phyloP scores from a whole-genome alignment of 2,329 filamentous ascomycete species.

The Cladophialophora bantiana region DNA sequence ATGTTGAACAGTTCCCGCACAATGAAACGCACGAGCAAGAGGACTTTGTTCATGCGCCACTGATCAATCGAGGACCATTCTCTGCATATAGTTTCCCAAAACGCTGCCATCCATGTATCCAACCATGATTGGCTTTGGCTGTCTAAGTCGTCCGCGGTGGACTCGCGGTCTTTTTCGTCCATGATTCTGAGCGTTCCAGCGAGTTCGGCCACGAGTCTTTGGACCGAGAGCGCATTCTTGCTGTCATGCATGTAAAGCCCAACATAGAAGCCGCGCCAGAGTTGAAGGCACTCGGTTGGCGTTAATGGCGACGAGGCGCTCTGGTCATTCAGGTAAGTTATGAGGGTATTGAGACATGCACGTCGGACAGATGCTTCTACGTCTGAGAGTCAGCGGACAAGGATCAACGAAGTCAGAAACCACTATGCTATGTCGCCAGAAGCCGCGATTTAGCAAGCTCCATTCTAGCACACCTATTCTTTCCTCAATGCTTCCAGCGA shows the following conservation, averaged over 20 bases:
- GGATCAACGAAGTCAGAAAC: background rate
- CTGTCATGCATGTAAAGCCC: conserved; percentile 42
- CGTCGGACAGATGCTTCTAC: conserved; percentile 36
- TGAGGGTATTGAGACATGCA: conserved; percentile 32
- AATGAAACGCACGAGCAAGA: conserved; percentile 77
- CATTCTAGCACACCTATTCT: background rate
- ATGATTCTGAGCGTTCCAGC: conserved; percentile 32
- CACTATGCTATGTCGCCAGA: background rate
- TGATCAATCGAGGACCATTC: conserved; percentile 77
- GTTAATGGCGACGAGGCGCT: conserved; percentile 29
- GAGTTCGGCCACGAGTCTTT: conserved; percentile 37
- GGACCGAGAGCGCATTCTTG: conserved; percentile 37
- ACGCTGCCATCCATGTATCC: conserved; percentile 52
- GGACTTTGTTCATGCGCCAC: conserved; percentile 88
- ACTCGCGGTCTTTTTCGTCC: conserved; percentile 25
- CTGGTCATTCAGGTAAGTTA: conserved; percentile 32
- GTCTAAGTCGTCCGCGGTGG: background rate
- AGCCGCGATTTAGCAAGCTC: background rate
- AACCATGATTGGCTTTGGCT: conserved; percentile 27
- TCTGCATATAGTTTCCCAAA: conserved; percentile 73
- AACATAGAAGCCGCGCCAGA: conserved; percentile 41
- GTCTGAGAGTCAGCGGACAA: conserved; percentile 11
- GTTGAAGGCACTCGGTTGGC: conserved; percentile 37
- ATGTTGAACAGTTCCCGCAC: conserved; percentile 37
- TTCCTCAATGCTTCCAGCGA: background rate